These are phyloP conservation scores for Serendipita sp. DNA, from an alignment of 768 basidiomycete species.

Conservation along the genomic window DNA sequence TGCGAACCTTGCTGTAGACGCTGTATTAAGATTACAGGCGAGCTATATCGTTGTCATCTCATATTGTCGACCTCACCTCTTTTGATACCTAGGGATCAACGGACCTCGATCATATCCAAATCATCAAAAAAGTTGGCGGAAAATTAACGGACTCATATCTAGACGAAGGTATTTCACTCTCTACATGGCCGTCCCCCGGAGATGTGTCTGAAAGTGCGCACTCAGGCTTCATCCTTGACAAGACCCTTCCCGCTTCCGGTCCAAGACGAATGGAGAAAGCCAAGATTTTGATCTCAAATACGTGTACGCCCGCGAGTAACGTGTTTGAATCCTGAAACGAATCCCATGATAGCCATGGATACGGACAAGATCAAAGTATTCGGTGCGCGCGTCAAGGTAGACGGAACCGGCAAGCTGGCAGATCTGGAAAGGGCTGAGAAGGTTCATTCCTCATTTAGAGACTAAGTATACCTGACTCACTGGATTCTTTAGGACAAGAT, in stretches of 20 bases:
- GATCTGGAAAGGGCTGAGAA: slow-evolving; percentile 94
- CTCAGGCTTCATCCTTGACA: slow-evolving; percentile 91
- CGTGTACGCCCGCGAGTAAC: slow-evolving; percentile 42
- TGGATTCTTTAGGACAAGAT: slow-evolving; percentile 72
- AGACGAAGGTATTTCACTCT: slow-evolving; percentile 54
- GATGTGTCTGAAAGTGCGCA: neutral
- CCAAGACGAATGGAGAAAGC: slow-evolving; percentile 90
- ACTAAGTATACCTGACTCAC: neutral
- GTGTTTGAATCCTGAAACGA: neutral
- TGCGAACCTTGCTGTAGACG: slow-evolving; percentile 92
- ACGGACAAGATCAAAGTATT: slow-evolving; percentile 99
- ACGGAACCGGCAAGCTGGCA: slow-evolving; percentile 89
- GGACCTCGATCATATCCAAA: slow-evolving; percentile 93
- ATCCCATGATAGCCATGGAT: slow-evolving; percentile 69
- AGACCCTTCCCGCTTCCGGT: slow-evolving; percentile 83
- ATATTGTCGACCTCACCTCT: slow-evolving; percentile 1
- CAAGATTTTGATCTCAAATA: slow-evolving; percentile 94
- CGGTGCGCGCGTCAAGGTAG: slow-evolving; percentile 89
- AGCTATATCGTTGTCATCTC: neutral
- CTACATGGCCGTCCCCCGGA: neutral
- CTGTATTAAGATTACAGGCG: slow-evolving; percentile 81
- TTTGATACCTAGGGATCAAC: slow-evolving; percentile 56
- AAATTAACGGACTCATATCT: slow-evolving; percentile 97
- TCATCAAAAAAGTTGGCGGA: slow-evolving; percentile 99
- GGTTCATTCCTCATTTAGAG: slow-evolving; percentile 24